Conservation (phyloP, 2,329 filamentous ascomycete species). For the Pseudopyrenochaeta lycopersici region DNA sequence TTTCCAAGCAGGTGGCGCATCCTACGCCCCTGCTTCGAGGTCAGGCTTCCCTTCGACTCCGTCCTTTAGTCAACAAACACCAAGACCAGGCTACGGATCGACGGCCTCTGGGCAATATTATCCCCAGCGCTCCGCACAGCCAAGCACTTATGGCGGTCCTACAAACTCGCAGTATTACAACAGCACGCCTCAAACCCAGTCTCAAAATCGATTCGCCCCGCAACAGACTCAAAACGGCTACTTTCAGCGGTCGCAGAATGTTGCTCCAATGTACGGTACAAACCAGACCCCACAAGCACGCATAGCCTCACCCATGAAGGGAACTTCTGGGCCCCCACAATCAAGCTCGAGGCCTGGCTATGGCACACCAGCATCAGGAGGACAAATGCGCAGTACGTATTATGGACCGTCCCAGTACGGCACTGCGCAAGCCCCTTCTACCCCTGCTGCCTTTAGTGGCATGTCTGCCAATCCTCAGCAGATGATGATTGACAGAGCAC, state of each 20-base stretch:
- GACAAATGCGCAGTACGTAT: constrained; percentile 45
- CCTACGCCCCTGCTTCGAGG: constrained; percentile 39
- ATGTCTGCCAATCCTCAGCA: constrained; percentile 42
- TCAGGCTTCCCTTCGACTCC: constrained; percentile 38
- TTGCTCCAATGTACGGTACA: constrained; percentile 43
- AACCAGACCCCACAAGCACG: constrained; percentile 40
- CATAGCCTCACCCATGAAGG: constrained; percentile 49
- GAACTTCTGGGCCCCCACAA: constrained; percentile 29
- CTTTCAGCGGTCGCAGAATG: constrained; percentile 44
- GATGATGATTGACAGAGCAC: constrained; percentile 46
- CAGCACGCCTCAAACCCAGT: constrained; percentile 42
- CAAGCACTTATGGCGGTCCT: constrained; percentile 38
- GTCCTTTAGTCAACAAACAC: constrained; percentile 42
- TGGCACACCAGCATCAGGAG: constrained; percentile 35
- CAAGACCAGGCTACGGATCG: constrained; percentile 37
- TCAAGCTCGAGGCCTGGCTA: constrained; percentile 38
- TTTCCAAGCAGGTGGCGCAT: constrained; percentile 39
- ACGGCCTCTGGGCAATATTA: constrained; percentile 40
- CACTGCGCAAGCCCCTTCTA: constrained; percentile 36
- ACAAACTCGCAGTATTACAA: constrained; percentile 44
- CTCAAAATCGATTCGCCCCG: constrained; percentile 43
- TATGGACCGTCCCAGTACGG: constrained; percentile 45
- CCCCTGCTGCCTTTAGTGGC: constrained; percentile 31
- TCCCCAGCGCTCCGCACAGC: constrained; percentile 38
- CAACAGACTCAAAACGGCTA: constrained; percentile 43